Conservation (phyloP, 73 alveolate species). For the Paramecium sonneborni region DNA sequence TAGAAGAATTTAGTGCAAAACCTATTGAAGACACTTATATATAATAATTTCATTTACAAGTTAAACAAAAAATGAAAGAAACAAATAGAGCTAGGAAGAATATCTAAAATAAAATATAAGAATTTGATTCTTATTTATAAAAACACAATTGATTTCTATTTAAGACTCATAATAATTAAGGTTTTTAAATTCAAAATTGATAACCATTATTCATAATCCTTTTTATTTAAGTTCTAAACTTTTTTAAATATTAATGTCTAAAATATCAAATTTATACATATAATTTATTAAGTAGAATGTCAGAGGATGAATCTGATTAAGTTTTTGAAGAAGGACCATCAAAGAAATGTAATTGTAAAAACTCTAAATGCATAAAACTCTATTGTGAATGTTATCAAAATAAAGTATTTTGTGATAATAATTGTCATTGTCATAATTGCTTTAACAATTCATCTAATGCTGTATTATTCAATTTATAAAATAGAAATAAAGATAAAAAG, state of each 20-base stretch:
- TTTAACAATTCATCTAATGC: constrained; percentile 69
- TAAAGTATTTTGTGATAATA: constrained; percentile 33
- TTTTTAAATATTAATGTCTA: neutral
- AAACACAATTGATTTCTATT: neutral
- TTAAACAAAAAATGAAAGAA: constrained; percentile 29
- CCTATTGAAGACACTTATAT: constrained; percentile 5
- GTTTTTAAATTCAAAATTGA: neutral
- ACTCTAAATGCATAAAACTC: constrained; percentile 93
- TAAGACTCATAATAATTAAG: neutral
- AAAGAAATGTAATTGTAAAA: constrained; percentile 87
- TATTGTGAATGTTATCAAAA: constrained; percentile 91
- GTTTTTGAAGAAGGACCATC: constrained; percentile 35
- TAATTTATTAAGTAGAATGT: neutral
- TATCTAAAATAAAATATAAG: constrained; percentile 15
- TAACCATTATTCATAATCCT: neutral
- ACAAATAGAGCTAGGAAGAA: neutral
- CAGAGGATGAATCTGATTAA: neutral
- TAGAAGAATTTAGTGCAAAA: constrained; percentile 32
- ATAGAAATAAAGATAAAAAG: constrained; percentile 64
- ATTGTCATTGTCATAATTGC: constrained; percentile 82
- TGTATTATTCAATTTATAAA: neutral
- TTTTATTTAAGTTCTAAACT: neutral
- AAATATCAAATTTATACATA: neutral
- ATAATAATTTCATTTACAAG: neutral
- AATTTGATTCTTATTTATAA: constrained; percentile 12